These are phyloP conservation scores for Chytridium lagenaria DNA, from an alignment of 371 early-diverging fungal genomes.

Conservation along the genomic window DNA sequence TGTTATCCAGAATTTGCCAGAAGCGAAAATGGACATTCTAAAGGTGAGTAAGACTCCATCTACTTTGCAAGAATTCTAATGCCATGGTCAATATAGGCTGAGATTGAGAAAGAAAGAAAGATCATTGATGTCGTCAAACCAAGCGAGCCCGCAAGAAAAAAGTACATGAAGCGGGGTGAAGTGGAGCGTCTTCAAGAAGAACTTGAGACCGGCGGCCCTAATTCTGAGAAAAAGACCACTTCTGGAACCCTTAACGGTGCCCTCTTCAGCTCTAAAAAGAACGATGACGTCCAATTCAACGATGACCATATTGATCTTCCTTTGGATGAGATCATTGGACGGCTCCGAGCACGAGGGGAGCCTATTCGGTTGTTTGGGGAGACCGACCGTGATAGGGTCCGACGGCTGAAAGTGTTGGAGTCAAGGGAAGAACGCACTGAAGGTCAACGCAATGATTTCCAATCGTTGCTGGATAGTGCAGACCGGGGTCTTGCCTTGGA, in stretches of 20 bases:
- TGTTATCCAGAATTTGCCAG: constrained; percentile 1
- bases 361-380: constrained; percentile 96
- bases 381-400: constrained; percentile 78
- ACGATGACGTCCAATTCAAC: constrained; percentile 20
- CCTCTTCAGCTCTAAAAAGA: constrained; percentile 5
- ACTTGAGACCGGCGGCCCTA: constrained; percentile 45
- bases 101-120: constrained; percentile 73
- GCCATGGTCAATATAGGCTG: constrained; percentile 48
- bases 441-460: constrained; percentile 92
- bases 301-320: constrained; percentile 62
- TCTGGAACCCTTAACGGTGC: constrained; percentile 1
- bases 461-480: constrained; percentile 80
- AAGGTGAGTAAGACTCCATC: constrained; percentile 53
- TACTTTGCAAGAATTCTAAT: too few species aligned
- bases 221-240: constrained; percentile 3
- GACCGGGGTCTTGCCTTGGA: constrained; percentile 84
- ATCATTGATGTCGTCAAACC: constrained; percentile 48
- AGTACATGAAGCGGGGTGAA: constrained; percentile 79
- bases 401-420: constrained; percentile 84
- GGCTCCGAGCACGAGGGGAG: constrained; percentile 86
- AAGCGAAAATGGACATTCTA: constrained; percentile 70
- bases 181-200: constrained; percentile 73
- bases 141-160: constrained; percentile 53
- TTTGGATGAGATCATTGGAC: constrained; percentile 80
- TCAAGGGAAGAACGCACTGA: constrained; percentile 76